Conservation (phyloP, 768 basidiomycete genomes). For the Mycena venus region DNA sequence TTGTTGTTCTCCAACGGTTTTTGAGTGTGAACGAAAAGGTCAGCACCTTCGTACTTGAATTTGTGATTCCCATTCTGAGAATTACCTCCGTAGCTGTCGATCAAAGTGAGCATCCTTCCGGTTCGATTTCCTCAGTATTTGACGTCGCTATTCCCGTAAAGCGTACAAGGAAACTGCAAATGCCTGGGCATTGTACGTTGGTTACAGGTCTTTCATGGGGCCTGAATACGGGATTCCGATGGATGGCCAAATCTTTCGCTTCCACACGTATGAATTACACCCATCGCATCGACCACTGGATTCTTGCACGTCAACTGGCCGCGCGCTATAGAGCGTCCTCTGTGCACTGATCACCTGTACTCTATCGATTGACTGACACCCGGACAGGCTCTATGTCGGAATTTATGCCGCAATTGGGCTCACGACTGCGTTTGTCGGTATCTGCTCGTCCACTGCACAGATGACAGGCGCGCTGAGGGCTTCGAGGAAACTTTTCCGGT, state of each 20-base stretch:
- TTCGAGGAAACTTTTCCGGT: constrained; percentile 59
- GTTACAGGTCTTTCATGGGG: constrained; percentile 5
- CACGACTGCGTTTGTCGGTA: constrained; percentile 16
- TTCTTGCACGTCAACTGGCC: constrained; percentile 56
- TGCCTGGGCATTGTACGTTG: constrained; percentile 1
- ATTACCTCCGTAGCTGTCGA: constrained; percentile 61
- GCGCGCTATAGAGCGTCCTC: constrained; percentile 68
- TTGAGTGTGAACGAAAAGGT: constrained; percentile 47
- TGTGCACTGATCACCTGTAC: constrained; percentile 47
- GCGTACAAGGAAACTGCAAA: constrained; percentile 24
- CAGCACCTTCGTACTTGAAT: not conserved
- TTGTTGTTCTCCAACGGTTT: no score
- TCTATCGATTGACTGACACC: no score
- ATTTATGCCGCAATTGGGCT: constrained; percentile 73
- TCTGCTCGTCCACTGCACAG: constrained; percentile 51
- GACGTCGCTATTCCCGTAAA: constrained; percentile 16
- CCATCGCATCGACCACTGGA: constrained; percentile 37
- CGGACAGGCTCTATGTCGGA: constrained; percentile 80
- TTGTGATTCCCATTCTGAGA: not conserved
- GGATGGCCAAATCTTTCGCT: constrained; percentile 20
- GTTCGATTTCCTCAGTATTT: not conserved
- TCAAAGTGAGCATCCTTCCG: constrained; percentile 55
- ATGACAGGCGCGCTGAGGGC: constrained; percentile 72
- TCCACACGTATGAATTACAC: constrained; percentile 39
- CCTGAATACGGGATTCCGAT: constrained; percentile 29